These are phyloP conservation scores for Aspergillus eucalypticola DNA, from an alignment of 2,329 filamentous ascomycete species.

Conservation along the genomic window DNA sequence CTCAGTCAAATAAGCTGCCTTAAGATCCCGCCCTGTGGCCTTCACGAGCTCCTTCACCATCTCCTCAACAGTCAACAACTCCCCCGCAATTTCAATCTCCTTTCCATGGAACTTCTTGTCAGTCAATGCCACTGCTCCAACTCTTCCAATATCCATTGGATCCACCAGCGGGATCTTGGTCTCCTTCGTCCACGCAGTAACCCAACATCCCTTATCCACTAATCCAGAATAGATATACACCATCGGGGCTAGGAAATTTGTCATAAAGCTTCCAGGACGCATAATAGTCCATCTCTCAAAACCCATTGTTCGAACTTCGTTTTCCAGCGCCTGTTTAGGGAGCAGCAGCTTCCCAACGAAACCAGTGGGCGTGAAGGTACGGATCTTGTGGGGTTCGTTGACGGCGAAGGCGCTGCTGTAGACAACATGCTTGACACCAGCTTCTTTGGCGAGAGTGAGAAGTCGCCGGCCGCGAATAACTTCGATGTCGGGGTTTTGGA, in stretches of 20 bases:
- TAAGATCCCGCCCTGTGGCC: constrained; percentile 38
- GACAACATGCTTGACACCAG: constrained; percentile 36
- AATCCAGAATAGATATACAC: constrained; percentile 45
- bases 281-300: constrained; percentile 53
- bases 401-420: constrained; percentile 32
- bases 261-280: constrained; percentile 55
- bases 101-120: constrained; percentile 44
- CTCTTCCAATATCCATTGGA: constrained; percentile 50
- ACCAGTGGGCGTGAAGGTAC: constrained; percentile 28
- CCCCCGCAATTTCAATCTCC: constrained; percentile 46
- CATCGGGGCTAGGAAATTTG: constrained; percentile 51
- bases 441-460: constrained; percentile 28
- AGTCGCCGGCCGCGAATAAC: constrained; percentile 30
- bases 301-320: constrained; percentile 36
- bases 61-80: constrained; percentile 41
- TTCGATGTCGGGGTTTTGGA: constrained; percentile 14
- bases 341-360: constrained; percentile 34
- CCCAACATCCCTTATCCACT: constrained; percentile 40
- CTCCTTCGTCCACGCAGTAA: constrained; percentile 38
- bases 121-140: constrained; percentile 47
- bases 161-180: constrained; percentile 49
- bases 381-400: constrained; percentile 30
- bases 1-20: constrained; percentile 43
- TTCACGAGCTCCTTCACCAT: constrained; percentile 41
- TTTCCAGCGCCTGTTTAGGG: constrained; percentile 49